These are phyloP conservation scores for Pleoardoris graminearum DNA, from an alignment of 2,329 filamentous ascomycete genomes.

Conservation along the genomic window DNA sequence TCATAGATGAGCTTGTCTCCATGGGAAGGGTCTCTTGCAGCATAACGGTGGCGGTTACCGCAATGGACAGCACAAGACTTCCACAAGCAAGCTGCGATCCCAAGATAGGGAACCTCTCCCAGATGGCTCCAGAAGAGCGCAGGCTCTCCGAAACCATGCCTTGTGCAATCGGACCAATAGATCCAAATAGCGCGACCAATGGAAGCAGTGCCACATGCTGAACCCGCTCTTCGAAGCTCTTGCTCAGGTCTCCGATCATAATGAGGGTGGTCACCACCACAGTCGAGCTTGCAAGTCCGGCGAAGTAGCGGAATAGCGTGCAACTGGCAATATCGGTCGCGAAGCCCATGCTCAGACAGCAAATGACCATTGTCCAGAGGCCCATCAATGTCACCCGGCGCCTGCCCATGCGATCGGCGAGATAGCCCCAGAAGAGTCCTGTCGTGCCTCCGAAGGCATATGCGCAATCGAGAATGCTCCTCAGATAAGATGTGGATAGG, in stretches of 20 bases:
- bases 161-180: slow-evolving; percentile 51
- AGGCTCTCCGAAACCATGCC: slow-evolving; percentile 48
- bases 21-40: slow-evolving; percentile 47
- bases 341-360: slow-evolving; percentile 53
- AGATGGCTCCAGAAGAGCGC: slow-evolving; percentile 48
- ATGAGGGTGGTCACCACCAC: slow-evolving; percentile 51
- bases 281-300: slow-evolving; percentile 50
- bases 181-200: slow-evolving; percentile 51
- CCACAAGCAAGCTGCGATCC: slow-evolving; percentile 52
- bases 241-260: slow-evolving; percentile 53
- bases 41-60: slow-evolving; percentile 44
- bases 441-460: slow-evolving; percentile 53
- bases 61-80: slow-evolving; percentile 47
- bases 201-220: slow-evolving; percentile 50
- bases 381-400: slow-evolving; percentile 50
- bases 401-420: slow-evolving; percentile 50
- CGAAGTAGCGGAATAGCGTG: slow-evolving; percentile 49
- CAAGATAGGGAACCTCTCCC: slow-evolving; percentile 49
- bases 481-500: slow-evolving; percentile 51
- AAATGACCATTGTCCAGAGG: slow-evolving; percentile 49
- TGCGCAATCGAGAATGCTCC: slow-evolving; percentile 53
- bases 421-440: slow-evolving; percentile 52
- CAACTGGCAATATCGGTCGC: slow-evolving; percentile 49
- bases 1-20: slow-evolving; percentile 22
- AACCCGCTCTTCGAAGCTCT: slow-evolving; percentile 41